Base-by-base conservation (phyloP, 2,329 filamentous ascomycete species). In the Xylaria polymorpha region DNA sequence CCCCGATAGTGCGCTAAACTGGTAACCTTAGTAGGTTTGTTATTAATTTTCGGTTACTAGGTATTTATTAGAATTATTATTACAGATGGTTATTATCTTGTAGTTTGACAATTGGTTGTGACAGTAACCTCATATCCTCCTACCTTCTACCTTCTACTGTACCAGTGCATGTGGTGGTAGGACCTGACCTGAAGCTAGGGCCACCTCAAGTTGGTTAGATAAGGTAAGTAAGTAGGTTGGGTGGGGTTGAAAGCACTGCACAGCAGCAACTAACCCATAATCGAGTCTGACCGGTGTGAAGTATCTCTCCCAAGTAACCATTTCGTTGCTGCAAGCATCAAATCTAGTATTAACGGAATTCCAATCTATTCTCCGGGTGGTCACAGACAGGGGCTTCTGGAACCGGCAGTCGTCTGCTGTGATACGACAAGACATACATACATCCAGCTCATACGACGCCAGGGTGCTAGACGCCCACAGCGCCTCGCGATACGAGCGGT, bases 401-500 rank as follows among this genome's bases (percentile, higher is more conserved):
- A 53, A 22, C 25, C 22, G 41, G 29, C 25, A 8, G 32, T 43
- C 55, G 14, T 61, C 55, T 67, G 41, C n/a, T 39, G 67, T 67
- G 64, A 61, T 39, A 67, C 60, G 29, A 43, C 63, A n/a, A 57
- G 32, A 39, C 59, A 37, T 59, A 39, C 39, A 22, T 20, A 32
- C 22, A 18, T 22, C 15, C 32, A 14, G 9, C 3, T 61, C n/a
- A 20, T 39, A 61, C 46, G 44, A n/a, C 25, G 12, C 51, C 35
- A 14, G 37, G 6, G 35, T 22, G 25, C 20, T 29, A 15, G 50
- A 55, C 51, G 15, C 56, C 51, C 44, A 62, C 65, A 41, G 65
- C 61, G 58, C 65, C 56, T 60, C 51, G 22, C 61, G 53, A 64
- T 71, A 64, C 66, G 66, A 68, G 61, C 64, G 20, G 56, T 44